Percentiles rank a stretch among this genome's conserved stretches.
Conservation (phyloP, 179 eudicot genomes). For the Silene coronaria region DNA sequence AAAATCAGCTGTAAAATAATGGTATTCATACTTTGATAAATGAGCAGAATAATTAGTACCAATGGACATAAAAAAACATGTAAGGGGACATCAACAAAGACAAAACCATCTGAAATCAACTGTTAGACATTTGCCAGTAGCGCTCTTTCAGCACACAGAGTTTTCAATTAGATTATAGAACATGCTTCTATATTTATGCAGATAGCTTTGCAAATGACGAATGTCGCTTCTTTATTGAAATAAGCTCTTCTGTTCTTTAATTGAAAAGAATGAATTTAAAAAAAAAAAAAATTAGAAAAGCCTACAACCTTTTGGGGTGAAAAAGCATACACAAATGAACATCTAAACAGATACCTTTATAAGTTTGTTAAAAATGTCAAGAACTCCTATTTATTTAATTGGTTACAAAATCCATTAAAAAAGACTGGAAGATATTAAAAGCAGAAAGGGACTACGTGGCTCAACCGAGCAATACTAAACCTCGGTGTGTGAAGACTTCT, state of each 20-base stretch:
- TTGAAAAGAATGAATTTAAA: too few relatives aligned
- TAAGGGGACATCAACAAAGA: background rate
- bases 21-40: background rate
- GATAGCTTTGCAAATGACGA: background rate
- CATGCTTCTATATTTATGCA: background rate
- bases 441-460: background rate
- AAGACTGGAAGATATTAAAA: background rate
- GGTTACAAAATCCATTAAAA: background rate
- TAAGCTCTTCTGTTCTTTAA: too few relatives aligned
- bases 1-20: slow-evolving; percentile 7
- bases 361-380: background rate
- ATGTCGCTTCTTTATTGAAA: too few relatives aligned
- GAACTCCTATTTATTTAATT: background rate
- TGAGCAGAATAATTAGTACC: background rate
- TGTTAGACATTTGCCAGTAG: background rate
- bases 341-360: background rate
- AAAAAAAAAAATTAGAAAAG: too few relatives aligned
- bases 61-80: background rate
- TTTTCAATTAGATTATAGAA: background rate
- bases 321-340: background rate
- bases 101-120: background rate
- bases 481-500: background rate
- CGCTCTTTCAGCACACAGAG: background rate
- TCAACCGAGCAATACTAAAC: background rate
- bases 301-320: too few relatives aligned